Evolutionary conservation across 257 asterid species (phyloP).

Genomic region (Misopates orontium): DNA sequence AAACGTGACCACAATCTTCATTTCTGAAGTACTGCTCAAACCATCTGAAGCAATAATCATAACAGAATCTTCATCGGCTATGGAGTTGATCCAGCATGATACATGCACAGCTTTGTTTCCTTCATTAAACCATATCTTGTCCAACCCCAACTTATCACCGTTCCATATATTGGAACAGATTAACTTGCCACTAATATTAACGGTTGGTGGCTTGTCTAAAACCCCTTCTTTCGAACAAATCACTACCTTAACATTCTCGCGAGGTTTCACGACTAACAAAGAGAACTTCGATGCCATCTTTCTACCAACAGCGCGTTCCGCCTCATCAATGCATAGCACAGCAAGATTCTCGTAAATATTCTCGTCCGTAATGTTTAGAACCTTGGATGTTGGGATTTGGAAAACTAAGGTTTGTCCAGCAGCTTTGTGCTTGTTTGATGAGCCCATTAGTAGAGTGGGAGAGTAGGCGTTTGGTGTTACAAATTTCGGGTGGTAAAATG

Average conservation of each 20-base stretch:
- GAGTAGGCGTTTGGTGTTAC: constrained; percentile 29
- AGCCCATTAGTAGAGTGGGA: constrained; percentile 24
- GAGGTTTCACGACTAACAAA: constrained; percentile 31
- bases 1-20: constrained; percentile 41
- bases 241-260: constrained; percentile 37
- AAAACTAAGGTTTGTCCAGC: constrained; percentile 35
- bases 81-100: constrained; percentile 59
- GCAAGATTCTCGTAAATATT: constrained; percentile 40
- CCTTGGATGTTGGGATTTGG: constrained; percentile 20
- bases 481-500: constrained; percentile 44
- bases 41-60: constrained; percentile 40
- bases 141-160: constrained; percentile 32
- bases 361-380: constrained; percentile 6
- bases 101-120: constrained; percentile 42
- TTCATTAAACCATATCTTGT: constrained; percentile 37
- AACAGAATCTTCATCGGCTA: constrained; percentile 49
- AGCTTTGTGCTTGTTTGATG: constrained; percentile 28
- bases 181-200: constrained; percentile 13
- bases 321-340: constrained; percentile 42
- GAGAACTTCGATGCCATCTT: constrained; percentile 35
- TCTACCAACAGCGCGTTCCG: constrained; percentile 30
- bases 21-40: constrained; percentile 16
- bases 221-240: constrained; percentile 30
- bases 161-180: constrained; percentile 37
- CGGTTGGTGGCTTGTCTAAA: constrained; percentile 20